These are phyloP conservation scores for Umbelopsis sp. DNA, from an alignment of 192 early-diverging fungal species.

Conservation along the genomic window DNA sequence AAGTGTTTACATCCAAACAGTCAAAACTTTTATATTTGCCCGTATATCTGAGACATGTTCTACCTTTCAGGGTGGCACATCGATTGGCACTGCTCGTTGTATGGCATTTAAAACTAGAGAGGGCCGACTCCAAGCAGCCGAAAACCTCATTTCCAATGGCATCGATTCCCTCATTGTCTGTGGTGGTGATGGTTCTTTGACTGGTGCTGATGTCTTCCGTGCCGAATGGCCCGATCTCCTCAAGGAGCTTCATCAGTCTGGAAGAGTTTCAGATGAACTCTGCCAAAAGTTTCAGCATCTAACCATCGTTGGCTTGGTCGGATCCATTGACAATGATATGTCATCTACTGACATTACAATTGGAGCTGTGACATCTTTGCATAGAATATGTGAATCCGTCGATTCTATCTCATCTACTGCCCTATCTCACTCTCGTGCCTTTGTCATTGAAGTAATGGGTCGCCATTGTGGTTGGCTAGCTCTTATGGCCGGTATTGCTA, in stretches of 20 bases:
- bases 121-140: slow-evolving; percentile 83
- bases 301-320: slow-evolving; percentile 95
- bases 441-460: slow-evolving; percentile 98
- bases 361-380: slow-evolving; percentile 90
- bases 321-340: slow-evolving; percentile 97
- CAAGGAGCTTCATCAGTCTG: slow-evolving; percentile 66
- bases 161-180: slow-evolving; percentile 94
- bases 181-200: slow-evolving; percentile 96
- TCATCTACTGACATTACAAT: slow-evolving; percentile 93
- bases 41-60: not conserved
- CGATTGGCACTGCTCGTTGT: slow-evolving; percentile 93
- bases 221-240: slow-evolving; percentile 88
- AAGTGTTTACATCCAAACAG: slow-evolving; percentile 21
- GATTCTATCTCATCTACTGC: slow-evolving; percentile 93
- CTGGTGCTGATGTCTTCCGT: slow-evolving; percentile 90
- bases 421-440: slow-evolving; percentile 91
- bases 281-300: slow-evolving; percentile 65
- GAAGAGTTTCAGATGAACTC: slow-evolving; percentile 58
- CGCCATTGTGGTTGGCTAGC: slow-evolving; percentile 97
- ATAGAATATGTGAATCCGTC: slow-evolving; percentile 94
- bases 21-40: not conserved
- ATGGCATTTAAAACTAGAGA: slow-evolving; percentile 81
- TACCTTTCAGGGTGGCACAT: slow-evolving; percentile 77
- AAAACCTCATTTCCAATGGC: slow-evolving; percentile 87
- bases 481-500: slow-evolving; percentile 78